Evolutionary conservation across 148 eudicot species (phyloP), one percentile per base, ranked within the genome.

Genomic region (Vaccinium corymbosum): DNA sequence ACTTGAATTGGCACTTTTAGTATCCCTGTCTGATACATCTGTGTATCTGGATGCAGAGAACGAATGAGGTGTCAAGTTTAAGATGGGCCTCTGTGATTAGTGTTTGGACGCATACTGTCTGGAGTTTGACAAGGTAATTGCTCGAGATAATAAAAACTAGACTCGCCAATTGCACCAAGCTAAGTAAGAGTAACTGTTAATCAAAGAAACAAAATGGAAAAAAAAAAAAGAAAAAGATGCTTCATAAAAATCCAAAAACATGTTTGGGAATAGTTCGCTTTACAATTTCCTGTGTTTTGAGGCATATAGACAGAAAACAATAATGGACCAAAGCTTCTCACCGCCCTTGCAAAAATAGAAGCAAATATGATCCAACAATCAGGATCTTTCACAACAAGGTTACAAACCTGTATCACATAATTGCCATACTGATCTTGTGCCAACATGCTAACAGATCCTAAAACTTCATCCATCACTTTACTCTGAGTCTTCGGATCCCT

Each of bases 391-490:
- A 50, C 86, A 83, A 64, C 22, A 20, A 52, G 57, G 73, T 68
- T 32, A 88, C 91, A 80, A 51, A 97, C 99, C 99, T 97, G 99
- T 89, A 97, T 90, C 76, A 97, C 99, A 90, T 97, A 97, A 85
- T 97, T 97, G 75, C 99, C 99, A 83, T 97, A 97, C 86, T 97
- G 99, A 90, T 97, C 98, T 86, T 97, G 99, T 4, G 99, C 99
- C 85, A 97, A 82, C 94, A 92, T 91, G 92, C 99, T 97, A 74
- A 97, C 98, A 86, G 93, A 86, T 66, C 91, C 95, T 76, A 97
- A 82, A 85, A 97, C 90, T 89, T 95, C 99, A 80, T 90, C 96
- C 99, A 97, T 97, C 84, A 93, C 98, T 92, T 92, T 95, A 83
- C 90, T 91, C 89, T 95, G 98, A 17, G 99, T 97, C 74, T 78